Evolutionary conservation across 2,329 filamentous ascomycete species (phyloP).

Genomic region (Exophiala sp.): DNA sequence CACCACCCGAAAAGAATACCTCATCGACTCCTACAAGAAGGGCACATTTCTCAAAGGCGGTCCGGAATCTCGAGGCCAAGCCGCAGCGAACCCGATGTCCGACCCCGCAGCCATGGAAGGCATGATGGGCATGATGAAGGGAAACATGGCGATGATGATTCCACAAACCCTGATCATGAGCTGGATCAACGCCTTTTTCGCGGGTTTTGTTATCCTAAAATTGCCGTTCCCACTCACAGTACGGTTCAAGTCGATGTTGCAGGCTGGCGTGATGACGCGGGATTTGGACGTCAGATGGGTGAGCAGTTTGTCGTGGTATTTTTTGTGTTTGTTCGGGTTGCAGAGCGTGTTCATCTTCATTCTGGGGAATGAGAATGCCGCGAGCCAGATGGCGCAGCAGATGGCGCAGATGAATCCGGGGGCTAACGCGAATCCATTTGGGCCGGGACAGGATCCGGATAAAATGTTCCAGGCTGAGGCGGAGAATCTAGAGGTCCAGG

Average conservation of each 20-base stretch:
- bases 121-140: slow-evolving; percentile 99
- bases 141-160: slow-evolving; percentile 99
- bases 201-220: slow-evolving; percentile 98
- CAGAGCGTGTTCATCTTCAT: slow-evolving; percentile 98
- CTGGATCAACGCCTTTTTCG: slow-evolving; percentile 99
- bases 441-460: slow-evolving; percentile 87
- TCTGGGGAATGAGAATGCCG: slow-evolving; percentile 85
- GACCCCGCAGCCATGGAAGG: slow-evolving; percentile 97
- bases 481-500: slow-evolving; percentile 92
- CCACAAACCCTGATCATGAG: slow-evolving; percentile 99
- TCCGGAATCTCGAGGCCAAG: slow-evolving; percentile 78
- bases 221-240: slow-evolving; percentile 94
- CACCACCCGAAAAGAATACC: slow-evolving; percentile 71
- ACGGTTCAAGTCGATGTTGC: slow-evolving; percentile 99
- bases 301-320: slow-evolving; percentile 98
- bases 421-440: slow-evolving; percentile 69
- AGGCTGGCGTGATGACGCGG: slow-evolving; percentile 90
- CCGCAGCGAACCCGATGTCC: slow-evolving; percentile 87
- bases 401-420: slow-evolving; percentile 72
- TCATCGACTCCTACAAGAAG: slow-evolving; percentile 77
- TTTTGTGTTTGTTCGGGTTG: slow-evolving; percentile 91
- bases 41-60: slow-evolving; percentile 81
- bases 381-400: slow-evolving; percentile 79
- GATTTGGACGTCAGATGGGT: slow-evolving; percentile 99
- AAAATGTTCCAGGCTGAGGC: slow-evolving; percentile 91